Base-by-base conservation (phyloP, 1,284 basidiomycete genomes). In the Melampsora americana region DNA sequence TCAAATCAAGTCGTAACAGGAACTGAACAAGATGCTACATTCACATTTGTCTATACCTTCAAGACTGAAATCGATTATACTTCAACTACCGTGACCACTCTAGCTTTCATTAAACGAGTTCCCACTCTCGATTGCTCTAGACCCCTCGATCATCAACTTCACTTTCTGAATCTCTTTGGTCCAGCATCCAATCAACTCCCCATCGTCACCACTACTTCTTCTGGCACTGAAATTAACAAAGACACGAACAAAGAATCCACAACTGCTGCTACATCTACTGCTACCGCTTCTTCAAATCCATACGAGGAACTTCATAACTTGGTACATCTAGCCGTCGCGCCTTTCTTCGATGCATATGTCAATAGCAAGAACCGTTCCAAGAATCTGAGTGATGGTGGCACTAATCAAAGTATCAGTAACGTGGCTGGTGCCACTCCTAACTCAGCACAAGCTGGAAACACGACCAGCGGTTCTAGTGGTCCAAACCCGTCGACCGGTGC, bases 331-430 rank as follows among this genome's bases (percentile, higher is more conserved):
- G 95, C 93, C 81, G 93, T 98, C 66, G 95, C 97, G 78, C 95
- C 95, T 0, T 98, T 93, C 90, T 98, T 99, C 81, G 95, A 98
- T 83, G 94, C 94, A 16, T 98, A 96, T 80, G 93, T 97, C 39
- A 85, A 83, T 68, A 85, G 86, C 66, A 84, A 84, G 74, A 76
- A 82, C 83, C 77, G 74, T 53, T 69, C 75, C 35, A 75, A 70
- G 59, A 69, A 61, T 30, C 23, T 76, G 16, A 67, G 42, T 62
- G 50, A 65, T 46, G 18, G 72, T 56, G 20, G 70, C 50, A 42
- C 65, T 71, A 64, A 78, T 69, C 18, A 81, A 80, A 64, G 77
- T 18, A 42, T 16, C 26, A 64, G 28, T 42, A 68, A 42, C n/a
- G 28, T 28, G 14, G 66, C n/a, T 60, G 66, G 60, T 46, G 16